These are phyloP conservation scores for Anacardium occidentale DNA, from an alignment of 345 rosid species.

Conservation along the genomic window DNA sequence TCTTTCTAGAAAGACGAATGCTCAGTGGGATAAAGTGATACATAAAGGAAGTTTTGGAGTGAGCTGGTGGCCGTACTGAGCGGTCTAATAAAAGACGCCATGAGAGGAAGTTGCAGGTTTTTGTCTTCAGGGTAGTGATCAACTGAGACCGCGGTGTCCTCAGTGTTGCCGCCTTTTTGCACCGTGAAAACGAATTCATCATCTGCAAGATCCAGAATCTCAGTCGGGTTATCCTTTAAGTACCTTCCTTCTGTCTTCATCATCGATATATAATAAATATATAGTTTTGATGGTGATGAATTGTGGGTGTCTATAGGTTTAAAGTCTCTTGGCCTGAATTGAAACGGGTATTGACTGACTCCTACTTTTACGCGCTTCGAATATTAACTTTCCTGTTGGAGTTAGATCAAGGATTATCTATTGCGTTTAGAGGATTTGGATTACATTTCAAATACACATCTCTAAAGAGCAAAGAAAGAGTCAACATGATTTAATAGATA, in stretches of 20 bases:
- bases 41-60: background rate
- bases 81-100: constrained; percentile 13
- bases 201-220: constrained; percentile 25
- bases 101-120: constrained; percentile 26
- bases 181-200: constrained; percentile 12
- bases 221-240: background rate
- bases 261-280: background rate
- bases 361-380: too few species aligned
- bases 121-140: constrained; percentile 41
- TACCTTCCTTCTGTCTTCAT: background rate
- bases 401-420: too few species aligned
- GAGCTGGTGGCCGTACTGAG: background rate
- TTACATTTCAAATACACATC: too few species aligned
- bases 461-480: too few species aligned
- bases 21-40: background rate
- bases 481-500: too few species aligned
- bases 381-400: too few species aligned
- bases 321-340: too few species aligned
- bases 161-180: constrained; percentile 37
- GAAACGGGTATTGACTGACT: too few species aligned
- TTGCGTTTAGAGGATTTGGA: too few species aligned
- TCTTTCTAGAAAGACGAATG: background rate
- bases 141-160: constrained; percentile 38
- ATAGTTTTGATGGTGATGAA: background rate
- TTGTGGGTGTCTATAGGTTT: background rate